A percentile compares a stretch with the other conserved stretches of the same genome.
Conservation (phyloP, 1,284 basidiomycete species). For the Trichosporon sp. region DNA sequence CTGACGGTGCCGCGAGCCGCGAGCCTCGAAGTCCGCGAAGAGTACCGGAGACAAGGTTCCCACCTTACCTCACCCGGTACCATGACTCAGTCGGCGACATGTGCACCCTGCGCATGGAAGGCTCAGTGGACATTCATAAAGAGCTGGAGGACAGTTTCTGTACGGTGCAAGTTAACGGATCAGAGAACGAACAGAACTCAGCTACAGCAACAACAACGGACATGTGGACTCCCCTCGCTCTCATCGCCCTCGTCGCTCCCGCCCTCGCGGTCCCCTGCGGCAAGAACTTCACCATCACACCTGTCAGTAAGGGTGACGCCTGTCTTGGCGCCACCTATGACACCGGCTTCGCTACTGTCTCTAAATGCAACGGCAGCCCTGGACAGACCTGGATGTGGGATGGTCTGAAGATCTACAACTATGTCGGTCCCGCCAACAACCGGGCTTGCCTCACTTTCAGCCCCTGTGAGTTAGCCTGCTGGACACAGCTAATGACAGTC, state of each 20-base stretch:
- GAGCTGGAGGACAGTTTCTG: neutral
- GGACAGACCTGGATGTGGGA: slow-evolving; percentile 12
- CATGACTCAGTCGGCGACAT: neutral
- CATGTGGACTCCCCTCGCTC: slow-evolving; percentile 3
- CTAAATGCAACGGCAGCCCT: neutral
- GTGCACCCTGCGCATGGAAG: neutral
- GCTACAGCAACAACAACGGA: neutral
- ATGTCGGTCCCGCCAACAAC: neutral
- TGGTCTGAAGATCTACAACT: slow-evolving; percentile 16
- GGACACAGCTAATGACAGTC: neutral
- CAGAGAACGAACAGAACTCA: neutral
- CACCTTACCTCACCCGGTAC: neutral
- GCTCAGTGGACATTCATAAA: neutral
- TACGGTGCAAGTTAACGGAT: too few relatives aligned
- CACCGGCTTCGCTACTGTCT: neutral
- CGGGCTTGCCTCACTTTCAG: slow-evolving; percentile 5
- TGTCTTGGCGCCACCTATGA: slow-evolving; percentile 1
- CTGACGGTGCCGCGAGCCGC: neutral
- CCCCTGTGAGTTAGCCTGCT: neutral
- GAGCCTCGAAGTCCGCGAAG: neutral
- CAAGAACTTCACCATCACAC: slow-evolving; percentile 7
- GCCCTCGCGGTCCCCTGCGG: slow-evolving; percentile 6
- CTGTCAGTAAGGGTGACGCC: neutral
- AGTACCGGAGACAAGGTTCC: neutral
- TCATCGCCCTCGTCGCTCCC: slow-evolving; percentile 1